Evolutionary conservation across 2,329 filamentous ascomycete genomes (phyloP), one percentile per base, ranked within the genome.

Genomic region (Colletotrichum plurivorum): DNA sequence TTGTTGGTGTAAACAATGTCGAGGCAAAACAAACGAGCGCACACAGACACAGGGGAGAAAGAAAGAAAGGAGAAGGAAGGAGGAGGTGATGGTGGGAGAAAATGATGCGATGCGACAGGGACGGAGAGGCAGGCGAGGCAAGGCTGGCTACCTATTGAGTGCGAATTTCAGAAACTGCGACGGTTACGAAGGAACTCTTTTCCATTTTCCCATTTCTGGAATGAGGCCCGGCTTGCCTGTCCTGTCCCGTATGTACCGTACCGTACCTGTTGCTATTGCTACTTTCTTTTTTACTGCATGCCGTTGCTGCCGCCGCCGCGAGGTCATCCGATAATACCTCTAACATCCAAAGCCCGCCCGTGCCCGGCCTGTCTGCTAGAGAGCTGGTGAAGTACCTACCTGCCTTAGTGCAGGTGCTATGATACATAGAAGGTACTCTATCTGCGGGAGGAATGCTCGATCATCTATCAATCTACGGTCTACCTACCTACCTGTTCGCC

Each of bases 301-400:
- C 41, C 41, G 41, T 43, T 43, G 41, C 41, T 43, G 41, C 41
- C 41, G 41, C 41, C 41, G 41, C 41, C 41, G 41, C 41, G 41
- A 15, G 59, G 31, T 62, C 59, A 20, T 62, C 51, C 59, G 22
- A 62, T 62, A 36, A 36, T 36, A 25, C 22, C 22, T 25, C 22
- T 5, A 25, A 4, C 4, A 36, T 36, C 31, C 31, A 36, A 36
- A 36, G 31, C 31, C 31, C 8, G 31, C 8, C 31, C 31, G 16
- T 54, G 12, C 16, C 18, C 18, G 25, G 15, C 51, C 18, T 13
- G 43, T n/a, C 9, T 43, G 31, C 31, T 36, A 36, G 31, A 36
- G 10, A 36, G 31, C 8, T 10, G 6, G 27, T 9, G 5, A 31
- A 9, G 31, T 36, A 36, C 7, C 31, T 36, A 36, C 31, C 7